Evolutionary conservation across 106 monocot genomes (phyloP).

Genomic region (Posidonia australis): DNA sequence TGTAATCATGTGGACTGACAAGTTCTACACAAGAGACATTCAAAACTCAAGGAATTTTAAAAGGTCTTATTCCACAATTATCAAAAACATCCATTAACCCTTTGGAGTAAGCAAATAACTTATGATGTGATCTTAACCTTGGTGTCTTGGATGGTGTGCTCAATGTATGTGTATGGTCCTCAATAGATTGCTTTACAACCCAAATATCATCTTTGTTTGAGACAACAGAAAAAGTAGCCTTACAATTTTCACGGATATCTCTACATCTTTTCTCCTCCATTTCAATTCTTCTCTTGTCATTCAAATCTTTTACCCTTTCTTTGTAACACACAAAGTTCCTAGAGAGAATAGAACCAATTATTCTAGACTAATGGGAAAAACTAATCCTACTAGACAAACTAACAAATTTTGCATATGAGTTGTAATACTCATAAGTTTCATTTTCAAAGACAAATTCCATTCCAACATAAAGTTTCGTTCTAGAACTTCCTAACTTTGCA

Average conservation of each 20-base stretch:
- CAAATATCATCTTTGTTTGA: neutral
- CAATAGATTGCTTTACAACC: neutral
- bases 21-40: too few relatives aligned
- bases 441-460: neutral
- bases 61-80: neutral
- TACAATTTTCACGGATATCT: neutral
- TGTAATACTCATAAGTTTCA: constrained; percentile 1
- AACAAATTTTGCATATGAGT: neutral
- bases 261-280: neutral
- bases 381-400: neutral
- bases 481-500: neutral
- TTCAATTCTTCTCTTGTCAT: neutral
- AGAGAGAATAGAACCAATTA: neutral
- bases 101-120: neutral
- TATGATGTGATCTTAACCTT: neutral
- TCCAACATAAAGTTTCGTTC: neutral
- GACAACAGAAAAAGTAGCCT: neutral
- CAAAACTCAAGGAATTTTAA: too few relatives aligned
- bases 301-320: neutral
- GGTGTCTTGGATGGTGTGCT: neutral
- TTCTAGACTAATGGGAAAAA: neutral
- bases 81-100: neutral
- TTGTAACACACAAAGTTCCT: neutral
- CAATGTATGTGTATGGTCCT: neutral
- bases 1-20: too few relatives aligned